These are phyloP conservation scores for Lomentospora prolificans DNA, from an alignment of 2,329 filamentous ascomycete genomes.

Conservation along the genomic window DNA sequence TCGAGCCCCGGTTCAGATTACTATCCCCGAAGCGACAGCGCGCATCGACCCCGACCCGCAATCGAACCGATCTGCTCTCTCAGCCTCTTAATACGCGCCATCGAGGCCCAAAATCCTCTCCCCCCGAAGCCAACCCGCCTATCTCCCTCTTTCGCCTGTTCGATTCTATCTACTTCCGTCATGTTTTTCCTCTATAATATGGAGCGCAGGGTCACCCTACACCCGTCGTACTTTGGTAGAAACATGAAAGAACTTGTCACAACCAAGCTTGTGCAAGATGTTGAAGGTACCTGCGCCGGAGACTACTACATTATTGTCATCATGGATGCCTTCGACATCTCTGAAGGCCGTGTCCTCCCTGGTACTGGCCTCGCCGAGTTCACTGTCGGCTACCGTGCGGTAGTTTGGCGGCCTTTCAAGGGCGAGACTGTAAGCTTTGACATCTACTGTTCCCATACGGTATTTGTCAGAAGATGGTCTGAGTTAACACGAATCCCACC, in stretches of 20 bases:
- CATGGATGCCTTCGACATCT: slow-evolving; percentile 92
- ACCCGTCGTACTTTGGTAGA: slow-evolving; percentile 93
- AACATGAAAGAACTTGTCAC: slow-evolving; percentile 89
- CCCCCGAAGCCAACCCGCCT: not conserved
- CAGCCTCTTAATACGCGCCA: too few species aligned
- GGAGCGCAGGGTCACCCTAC: slow-evolving; percentile 86
- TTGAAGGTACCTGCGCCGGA: slow-evolving; percentile 90
- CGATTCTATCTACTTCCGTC: slow-evolving; percentile 20
- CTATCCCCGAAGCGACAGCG: too few species aligned
- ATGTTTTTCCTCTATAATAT: slow-evolving; percentile 99
- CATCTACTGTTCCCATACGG: slow-evolving; percentile 10
- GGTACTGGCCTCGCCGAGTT: slow-evolving; percentile 90
- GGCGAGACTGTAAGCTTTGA: slow-evolving; percentile 74
- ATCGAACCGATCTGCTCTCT: too few species aligned
- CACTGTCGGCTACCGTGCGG: slow-evolving; percentile 86
- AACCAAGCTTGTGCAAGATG: slow-evolving; percentile 79
- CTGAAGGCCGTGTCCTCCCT: slow-evolving; percentile 83
- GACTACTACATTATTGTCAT: slow-evolving; percentile 98
- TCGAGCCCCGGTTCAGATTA: too few species aligned
- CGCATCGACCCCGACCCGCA: too few species aligned
- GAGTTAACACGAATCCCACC: slow-evolving; percentile 17
- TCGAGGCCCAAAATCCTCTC: not conserved
- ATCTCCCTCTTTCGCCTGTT: not conserved
- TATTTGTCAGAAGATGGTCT: slow-evolving; percentile 10
- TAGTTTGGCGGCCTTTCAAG: slow-evolving; percentile 96